Evolutionary conservation across 2,329 filamentous ascomycete genomes (phyloP).

Genomic region (Nigrograna mackinnonii): DNA sequence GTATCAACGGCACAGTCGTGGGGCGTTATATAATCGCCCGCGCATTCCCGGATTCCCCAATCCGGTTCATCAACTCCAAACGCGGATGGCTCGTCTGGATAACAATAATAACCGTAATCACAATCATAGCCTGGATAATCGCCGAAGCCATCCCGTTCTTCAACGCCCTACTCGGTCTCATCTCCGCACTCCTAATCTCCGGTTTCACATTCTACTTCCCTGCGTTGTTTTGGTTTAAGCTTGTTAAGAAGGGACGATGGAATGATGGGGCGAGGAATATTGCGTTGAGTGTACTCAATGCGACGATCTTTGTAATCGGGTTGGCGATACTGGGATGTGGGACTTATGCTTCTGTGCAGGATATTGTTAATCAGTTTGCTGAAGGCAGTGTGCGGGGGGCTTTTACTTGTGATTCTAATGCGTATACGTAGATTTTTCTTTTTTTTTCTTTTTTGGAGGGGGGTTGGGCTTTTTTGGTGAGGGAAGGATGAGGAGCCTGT

Average conservation of each 20-base stretch:
- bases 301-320: constrained; percentile 18
- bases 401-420: constrained; percentile 37
- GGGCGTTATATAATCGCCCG: constrained; percentile 67
- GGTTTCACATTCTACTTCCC: constrained; percentile 65
- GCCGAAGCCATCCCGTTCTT: constrained; percentile 74
- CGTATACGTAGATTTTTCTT: constrained; percentile 29
- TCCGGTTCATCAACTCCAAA: constrained; percentile 42
- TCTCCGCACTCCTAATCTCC: constrained; percentile 64
- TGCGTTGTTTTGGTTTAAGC: constrained; percentile 40
- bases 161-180: constrained; percentile 68
- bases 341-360: constrained; percentile 44
- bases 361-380: constrained; percentile 40
- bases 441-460: too few species aligned
- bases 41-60: constrained; percentile 61
- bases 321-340: constrained; percentile 32
- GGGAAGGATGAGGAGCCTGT: too few species aligned
- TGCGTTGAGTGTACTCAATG: constrained; percentile 15
- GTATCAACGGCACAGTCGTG: constrained; percentile 72
- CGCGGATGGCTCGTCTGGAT: constrained; percentile 60
- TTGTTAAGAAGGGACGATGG: constrained; percentile 47
- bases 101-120: constrained; percentile 58
- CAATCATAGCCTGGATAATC: constrained; percentile 69
- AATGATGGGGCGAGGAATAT: constrained; percentile 21
- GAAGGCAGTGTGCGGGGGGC: constrained; percentile 32
- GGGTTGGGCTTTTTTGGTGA: too few species aligned